phyloP scores from a whole-genome alignment of 495 filamentous ascomycete genomes.

The Trichoderma asperelloides region DNA sequence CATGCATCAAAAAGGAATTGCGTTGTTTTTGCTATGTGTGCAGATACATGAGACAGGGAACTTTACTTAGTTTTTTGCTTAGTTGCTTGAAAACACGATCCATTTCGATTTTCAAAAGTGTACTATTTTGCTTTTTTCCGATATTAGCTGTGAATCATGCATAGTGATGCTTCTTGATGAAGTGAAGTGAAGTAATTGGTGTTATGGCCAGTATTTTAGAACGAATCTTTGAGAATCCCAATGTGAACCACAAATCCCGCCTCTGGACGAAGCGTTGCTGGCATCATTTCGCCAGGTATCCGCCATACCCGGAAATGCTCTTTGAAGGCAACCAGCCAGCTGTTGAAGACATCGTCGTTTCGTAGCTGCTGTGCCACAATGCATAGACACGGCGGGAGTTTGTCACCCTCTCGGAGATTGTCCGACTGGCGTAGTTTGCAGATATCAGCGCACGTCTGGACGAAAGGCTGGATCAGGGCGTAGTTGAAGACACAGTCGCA shows the following conservation, averaged over 20 bases:
- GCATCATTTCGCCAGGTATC: constrained; percentile 51
- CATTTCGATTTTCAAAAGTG: not conserved
- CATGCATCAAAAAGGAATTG: not conserved
- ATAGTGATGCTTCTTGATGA: no score
- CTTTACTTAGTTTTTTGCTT: not conserved
- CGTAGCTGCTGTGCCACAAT: constrained; percentile 82
- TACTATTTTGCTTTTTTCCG: no score
- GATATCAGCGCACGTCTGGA: constrained; percentile 73
- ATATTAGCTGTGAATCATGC: no score
- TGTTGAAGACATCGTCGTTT: constrained; percentile 73
- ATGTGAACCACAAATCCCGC: constrained; percentile 60
- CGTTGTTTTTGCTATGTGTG: not conserved
- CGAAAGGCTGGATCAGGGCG: constrained; percentile 67
- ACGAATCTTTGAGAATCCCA: constrained; percentile 40
- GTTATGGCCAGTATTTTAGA: not conserved
- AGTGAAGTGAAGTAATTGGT: no score
- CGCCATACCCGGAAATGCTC: constrained; percentile 64
- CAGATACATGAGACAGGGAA: not conserved
- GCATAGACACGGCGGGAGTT: constrained; percentile 34
- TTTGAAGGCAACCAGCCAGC: constrained; percentile 63
- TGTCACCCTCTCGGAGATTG: not conserved
- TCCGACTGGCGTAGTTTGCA: constrained; percentile 47
- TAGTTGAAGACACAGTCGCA: constrained; percentile 93
- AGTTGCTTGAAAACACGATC: not conserved
- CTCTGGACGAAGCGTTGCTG: constrained; percentile 44